phyloP scores from a whole-genome alignment of 2,329 filamentous ascomycete species.

The Chaetomiaceae sp. region DNA sequence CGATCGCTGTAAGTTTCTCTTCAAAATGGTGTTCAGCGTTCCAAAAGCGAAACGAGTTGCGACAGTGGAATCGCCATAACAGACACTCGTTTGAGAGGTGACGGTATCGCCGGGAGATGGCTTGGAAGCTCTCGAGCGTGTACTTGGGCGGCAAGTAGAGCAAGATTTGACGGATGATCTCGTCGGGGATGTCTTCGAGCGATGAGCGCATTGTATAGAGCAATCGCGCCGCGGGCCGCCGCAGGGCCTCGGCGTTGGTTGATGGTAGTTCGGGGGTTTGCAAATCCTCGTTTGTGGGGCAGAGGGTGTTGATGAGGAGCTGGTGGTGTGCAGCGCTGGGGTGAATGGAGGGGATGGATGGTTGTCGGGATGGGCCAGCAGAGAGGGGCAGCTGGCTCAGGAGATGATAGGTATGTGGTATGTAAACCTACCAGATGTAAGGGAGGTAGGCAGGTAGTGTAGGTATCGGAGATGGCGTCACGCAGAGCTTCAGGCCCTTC shows the following conservation, averaged over 20 bases:
- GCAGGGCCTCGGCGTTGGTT: neutral
- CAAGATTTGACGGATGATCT: slow-evolving; percentile 78
- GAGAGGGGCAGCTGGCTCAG: no score
- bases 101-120: slow-evolving; percentile 60
- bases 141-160: slow-evolving; percentile 56
- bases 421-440: no score
- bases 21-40: slow-evolving; percentile 57
- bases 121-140: slow-evolving; percentile 44
- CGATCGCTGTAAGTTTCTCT: slow-evolving; percentile 49
- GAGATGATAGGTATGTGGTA: no score
- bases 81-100: slow-evolving; percentile 65
- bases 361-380: no score
- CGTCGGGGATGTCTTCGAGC: slow-evolving; percentile 47
- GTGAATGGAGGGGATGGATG: no score
- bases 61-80: slow-evolving; percentile 77
- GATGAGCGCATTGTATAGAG: slow-evolving; percentile 24
- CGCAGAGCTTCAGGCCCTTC: no score
- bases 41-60: slow-evolving; percentile 69
- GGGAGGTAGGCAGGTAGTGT: no score
- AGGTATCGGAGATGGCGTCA: no score
- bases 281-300: no score
- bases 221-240: neutral
- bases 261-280: neutral
- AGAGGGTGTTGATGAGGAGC: neutral
- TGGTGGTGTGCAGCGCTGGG: neutral